A percentile compares a stretch with the other conserved stretches of the same genome.
Evolutionary conservation across 257 asterid species (phyloP).

Genomic region (Vinca minor): DNA sequence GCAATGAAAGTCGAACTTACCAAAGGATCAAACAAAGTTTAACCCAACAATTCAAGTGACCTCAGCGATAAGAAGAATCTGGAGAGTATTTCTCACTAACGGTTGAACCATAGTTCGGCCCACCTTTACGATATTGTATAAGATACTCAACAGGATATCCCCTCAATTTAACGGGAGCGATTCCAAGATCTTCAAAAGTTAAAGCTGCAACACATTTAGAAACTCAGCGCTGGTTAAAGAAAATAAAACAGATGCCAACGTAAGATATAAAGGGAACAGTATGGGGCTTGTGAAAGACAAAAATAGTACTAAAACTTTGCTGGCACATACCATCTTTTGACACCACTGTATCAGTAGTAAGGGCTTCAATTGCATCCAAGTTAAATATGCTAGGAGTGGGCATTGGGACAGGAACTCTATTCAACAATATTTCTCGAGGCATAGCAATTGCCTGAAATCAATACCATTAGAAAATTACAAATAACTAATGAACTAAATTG

Average conservation of each 20-base stretch:
- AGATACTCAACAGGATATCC: constrained; percentile 87
- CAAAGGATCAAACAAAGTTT: constrained; percentile 5
- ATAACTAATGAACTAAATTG: constrained; percentile 14
- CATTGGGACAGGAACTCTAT: constrained; percentile 84
- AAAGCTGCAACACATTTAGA: constrained; percentile 44
- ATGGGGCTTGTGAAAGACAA: background rate
- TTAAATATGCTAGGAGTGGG: constrained; percentile 84
- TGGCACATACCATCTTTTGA: constrained; percentile 55
- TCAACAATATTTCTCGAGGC: constrained; percentile 79
- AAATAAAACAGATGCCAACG: background rate
- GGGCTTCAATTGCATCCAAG: constrained; percentile 61
- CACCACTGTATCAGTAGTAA: constrained; percentile 64
- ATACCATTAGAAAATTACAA: constrained; percentile 10
- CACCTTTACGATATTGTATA: constrained; percentile 81
- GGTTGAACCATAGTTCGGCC: constrained; percentile 87
- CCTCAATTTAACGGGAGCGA: constrained; percentile 67
- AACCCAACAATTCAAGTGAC: constrained; percentile 15
- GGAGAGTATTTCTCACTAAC: constrained; percentile 66
- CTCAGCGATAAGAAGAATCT: constrained; percentile 46
- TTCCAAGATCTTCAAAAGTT: constrained; percentile 67
- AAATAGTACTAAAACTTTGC: constrained; percentile 5
- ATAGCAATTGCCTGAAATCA: constrained; percentile 68
- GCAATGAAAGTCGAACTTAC: constrained; percentile 20
- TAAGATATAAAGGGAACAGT: background rate
- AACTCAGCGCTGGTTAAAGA: constrained; percentile 9